Conservation (phyloP, 2,329 filamentous ascomycete species). For the Ceratocystis alfenasii region DNA sequence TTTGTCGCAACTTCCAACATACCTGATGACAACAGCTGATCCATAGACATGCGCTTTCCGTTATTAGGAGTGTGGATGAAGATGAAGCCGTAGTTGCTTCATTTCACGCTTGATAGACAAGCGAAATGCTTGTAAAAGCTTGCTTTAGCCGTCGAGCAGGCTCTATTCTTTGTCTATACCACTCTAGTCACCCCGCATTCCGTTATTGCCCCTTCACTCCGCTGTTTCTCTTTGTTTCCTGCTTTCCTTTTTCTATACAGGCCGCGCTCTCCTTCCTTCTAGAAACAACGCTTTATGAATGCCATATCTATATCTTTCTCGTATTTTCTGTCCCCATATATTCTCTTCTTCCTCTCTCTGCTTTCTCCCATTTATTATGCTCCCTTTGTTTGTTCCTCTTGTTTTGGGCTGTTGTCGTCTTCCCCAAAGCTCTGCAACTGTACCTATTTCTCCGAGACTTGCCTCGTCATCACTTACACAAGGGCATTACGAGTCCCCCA, state of each 20-base stretch:
- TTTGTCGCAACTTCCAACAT: too few species aligned
- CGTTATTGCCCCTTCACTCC: background rate
- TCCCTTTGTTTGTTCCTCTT: background rate
- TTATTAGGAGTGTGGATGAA: background rate
- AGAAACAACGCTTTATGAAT: background rate
- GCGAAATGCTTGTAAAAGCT: background rate
- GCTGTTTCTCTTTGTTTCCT: conserved; percentile 6
- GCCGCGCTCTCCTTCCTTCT: background rate
- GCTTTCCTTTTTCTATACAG: background rate
- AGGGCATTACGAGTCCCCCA: conserved; percentile 12
- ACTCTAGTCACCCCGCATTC: background rate
- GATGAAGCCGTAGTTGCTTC: conserved; percentile 3
- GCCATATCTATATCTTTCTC: background rate
- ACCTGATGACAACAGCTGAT: background rate
- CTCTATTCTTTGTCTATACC: background rate
- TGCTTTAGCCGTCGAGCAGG: background rate
- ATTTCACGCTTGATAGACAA: conserved; percentile 10
- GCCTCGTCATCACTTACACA: conserved; percentile 14
- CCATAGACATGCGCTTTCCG: background rate
- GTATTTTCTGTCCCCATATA: background rate
- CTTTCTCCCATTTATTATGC: background rate
- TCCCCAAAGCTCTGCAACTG: too few species aligned
- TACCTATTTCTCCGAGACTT: background rate
- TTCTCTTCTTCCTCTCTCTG: background rate
- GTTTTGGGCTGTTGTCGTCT: background rate